A percentile compares a stretch with the other conserved stretches of the same genome.
These are phyloP conservation scores for Tuber borchii DNA, from an alignment of 495 filamentous ascomycete genomes.

Conservation along the genomic window DNA sequence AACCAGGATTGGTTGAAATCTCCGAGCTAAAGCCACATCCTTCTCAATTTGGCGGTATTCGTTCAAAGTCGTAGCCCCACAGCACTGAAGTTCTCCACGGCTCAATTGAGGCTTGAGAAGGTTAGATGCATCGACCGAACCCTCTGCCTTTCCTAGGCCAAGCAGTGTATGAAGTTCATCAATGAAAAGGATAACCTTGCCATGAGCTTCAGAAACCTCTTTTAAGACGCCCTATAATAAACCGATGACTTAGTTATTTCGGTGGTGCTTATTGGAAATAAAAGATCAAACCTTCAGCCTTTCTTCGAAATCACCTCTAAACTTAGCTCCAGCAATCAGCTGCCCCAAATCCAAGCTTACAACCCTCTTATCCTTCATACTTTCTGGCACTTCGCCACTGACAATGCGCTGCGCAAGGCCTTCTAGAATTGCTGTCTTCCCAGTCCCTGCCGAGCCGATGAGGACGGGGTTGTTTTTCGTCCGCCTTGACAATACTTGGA, in stretches of 20 bases:
- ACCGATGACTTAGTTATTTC: background rate
- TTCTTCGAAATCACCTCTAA: slow-evolving; percentile 93
- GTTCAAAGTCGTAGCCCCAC: slow-evolving; percentile 84
- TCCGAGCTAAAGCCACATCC: slow-evolving; percentile 82
- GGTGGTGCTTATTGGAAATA: background rate
- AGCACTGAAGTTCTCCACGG: slow-evolving; percentile 87
- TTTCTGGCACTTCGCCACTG: slow-evolving; percentile 87
- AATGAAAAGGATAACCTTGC: slow-evolving; percentile 86
- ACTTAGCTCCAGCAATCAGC: slow-evolving; percentile 92
- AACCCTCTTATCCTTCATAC: slow-evolving; percentile 89
- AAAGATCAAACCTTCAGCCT: slow-evolving; percentile 57
- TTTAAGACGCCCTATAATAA: slow-evolving; percentile 56
- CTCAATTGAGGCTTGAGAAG: slow-evolving; percentile 90
- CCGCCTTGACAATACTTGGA: slow-evolving; percentile 83
- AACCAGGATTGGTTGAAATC: slow-evolving; percentile 90
- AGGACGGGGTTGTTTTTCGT: slow-evolving; percentile 97
- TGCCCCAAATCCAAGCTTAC: slow-evolving; percentile 80
- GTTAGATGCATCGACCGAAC: slow-evolving; percentile 93
- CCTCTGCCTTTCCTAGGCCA: slow-evolving; percentile 88
- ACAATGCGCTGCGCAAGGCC: slow-evolving; percentile 88
- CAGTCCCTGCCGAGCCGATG: slow-evolving; percentile 86
- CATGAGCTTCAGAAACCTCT: slow-evolving; percentile 82
- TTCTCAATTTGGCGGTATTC: slow-evolving; percentile 94
- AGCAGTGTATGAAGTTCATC: slow-evolving; percentile 91
- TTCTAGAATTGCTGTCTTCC: slow-evolving; percentile 92